Conservation (phyloP, 768 basidiomycete genomes). For the Tephrocybe sp. region DNA sequence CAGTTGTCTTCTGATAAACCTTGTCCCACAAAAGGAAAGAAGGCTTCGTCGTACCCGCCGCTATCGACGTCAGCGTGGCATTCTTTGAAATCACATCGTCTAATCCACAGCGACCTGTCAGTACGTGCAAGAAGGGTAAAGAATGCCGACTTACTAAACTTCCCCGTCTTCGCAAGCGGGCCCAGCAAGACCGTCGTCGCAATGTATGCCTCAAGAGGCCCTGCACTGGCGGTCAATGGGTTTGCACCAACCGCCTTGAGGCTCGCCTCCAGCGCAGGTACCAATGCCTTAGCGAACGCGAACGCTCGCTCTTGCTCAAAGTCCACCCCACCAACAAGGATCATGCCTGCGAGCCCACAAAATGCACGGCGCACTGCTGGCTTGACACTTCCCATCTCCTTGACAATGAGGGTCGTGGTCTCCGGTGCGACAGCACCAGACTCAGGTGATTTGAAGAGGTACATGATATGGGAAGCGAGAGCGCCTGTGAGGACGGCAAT, state of each 20-base stretch:
- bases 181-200: slow-evolving; percentile 68
- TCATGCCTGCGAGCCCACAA: slow-evolving; percentile 55
- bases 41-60: slow-evolving; percentile 57
- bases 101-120: slow-evolving; percentile 15
- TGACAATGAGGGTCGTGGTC: slow-evolving; percentile 48
- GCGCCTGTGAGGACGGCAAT: slow-evolving; percentile 50
- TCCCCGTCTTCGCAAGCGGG: slow-evolving; percentile 45
- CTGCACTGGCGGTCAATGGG: slow-evolving; percentile 54
- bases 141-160: slow-evolving; percentile 45
- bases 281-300: slow-evolving; percentile 50
- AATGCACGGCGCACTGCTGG: slow-evolving; percentile 58
- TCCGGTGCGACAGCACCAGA: slow-evolving; percentile 39
- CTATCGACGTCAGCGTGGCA: slow-evolving; percentile 43
- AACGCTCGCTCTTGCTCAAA: slow-evolving; percentile 39
- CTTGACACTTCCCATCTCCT: slow-evolving; percentile 73
- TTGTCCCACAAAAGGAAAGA: slow-evolving; percentile 89
- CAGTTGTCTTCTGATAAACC: slow-evolving; percentile 70
- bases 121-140: neutral
- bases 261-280: slow-evolving; percentile 64
- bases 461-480: slow-evolving; percentile 57
- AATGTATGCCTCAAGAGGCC: slow-evolving; percentile 85
- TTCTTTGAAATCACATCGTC: slow-evolving; percentile 50
- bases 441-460: slow-evolving; percentile 36
- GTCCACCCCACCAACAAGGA: slow-evolving; percentile 46
- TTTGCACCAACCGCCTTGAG: slow-evolving; percentile 65